Percentiles rank a stretch among this genome's conserved stretches.
phyloP scores from a whole-genome alignment of 2,329 filamentous ascomycete species.

The Aspergillus cejpii region DNA sequence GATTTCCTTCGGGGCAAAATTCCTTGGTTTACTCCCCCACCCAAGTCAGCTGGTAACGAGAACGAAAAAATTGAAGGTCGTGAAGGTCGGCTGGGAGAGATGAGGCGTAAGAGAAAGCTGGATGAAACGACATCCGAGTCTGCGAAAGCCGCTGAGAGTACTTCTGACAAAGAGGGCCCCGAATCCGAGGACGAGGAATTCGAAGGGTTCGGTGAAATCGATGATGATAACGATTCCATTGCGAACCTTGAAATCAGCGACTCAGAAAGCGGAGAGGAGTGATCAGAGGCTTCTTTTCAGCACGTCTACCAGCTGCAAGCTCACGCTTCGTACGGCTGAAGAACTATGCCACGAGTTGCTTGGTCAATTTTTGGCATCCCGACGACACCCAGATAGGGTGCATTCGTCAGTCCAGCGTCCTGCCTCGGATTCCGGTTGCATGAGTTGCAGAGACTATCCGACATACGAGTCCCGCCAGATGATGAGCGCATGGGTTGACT shows the following conservation, averaged over 20 bases:
- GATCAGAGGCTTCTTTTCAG: constrained; percentile 21
- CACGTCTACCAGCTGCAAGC: not conserved
- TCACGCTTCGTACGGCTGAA: not conserved
- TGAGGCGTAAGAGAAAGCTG: constrained; percentile 70
- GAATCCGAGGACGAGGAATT: constrained; percentile 27
- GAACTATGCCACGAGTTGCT: not conserved
- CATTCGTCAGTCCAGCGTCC: not conserved
- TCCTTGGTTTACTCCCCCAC: constrained; percentile 88
- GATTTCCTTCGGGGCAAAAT: constrained; percentile 94
- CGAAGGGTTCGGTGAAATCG: constrained; percentile 35
- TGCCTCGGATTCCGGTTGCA: not conserved
- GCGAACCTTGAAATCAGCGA: constrained; percentile 41
- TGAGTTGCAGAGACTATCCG: not conserved
- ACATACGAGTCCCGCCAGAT: not conserved
- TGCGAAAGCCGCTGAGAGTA: constrained; percentile 24
- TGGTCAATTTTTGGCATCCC: not conserved
- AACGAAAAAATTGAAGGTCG: constrained; percentile 58
- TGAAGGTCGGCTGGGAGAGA: constrained; percentile 74
- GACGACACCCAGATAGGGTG: not conserved
- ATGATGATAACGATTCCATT: constrained; percentile 39
- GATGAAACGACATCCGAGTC: constrained; percentile 45
- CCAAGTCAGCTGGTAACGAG: constrained; percentile 49
- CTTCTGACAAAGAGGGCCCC: constrained; percentile 31
- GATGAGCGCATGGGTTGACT: not conserved
- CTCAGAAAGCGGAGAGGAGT: constrained; percentile 38